These are phyloP conservation scores for Ascochyta lentis DNA, from an alignment of 2,329 filamentous ascomycete species.

Conservation along the genomic window DNA sequence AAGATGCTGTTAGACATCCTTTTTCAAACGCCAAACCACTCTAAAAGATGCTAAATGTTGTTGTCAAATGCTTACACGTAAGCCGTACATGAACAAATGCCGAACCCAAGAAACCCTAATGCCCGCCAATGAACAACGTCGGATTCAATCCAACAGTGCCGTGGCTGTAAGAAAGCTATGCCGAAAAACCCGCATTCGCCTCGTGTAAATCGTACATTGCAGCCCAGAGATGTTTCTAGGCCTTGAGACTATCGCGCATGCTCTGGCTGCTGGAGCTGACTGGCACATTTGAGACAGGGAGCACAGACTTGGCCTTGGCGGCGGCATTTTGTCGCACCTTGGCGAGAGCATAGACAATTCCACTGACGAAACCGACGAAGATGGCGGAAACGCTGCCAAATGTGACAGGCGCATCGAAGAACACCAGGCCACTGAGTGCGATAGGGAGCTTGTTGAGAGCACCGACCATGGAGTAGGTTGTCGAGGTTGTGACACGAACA, in stretches of 20 bases:
- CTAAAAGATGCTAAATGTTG: constrained; percentile 12
- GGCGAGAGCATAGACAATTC: constrained; percentile 86
- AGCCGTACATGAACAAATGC: constrained; percentile 9
- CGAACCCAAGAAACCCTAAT: neutral
- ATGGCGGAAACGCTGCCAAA: constrained; percentile 93
- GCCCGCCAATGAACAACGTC: constrained; percentile 3
- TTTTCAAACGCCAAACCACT: constrained; percentile 9
- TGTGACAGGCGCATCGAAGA: constrained; percentile 94
- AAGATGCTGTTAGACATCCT: constrained; percentile 1
- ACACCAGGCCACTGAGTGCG: constrained; percentile 87
- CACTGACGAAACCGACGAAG: constrained; percentile 86
- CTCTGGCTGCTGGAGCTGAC: constrained; percentile 93
- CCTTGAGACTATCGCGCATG: constrained; percentile 81
- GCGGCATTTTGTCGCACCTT: constrained; percentile 80
- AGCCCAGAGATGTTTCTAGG: constrained; percentile 22
- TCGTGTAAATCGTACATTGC: constrained; percentile 15
- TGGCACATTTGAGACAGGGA: constrained; percentile 70
- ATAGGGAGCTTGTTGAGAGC: constrained; percentile 98
- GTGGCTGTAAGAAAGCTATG: constrained; percentile 17
- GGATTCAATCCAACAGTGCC: constrained; percentile 31
- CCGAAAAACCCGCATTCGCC: constrained; percentile 20
- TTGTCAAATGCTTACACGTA: constrained; percentile 5
- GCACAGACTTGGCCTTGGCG: constrained; percentile 69
- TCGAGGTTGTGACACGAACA: constrained; percentile 94
- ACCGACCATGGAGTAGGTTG: constrained; percentile 98